Conservation (phyloP, 768 basidiomycete genomes). For the Dioszegia aurantiaca region DNA sequence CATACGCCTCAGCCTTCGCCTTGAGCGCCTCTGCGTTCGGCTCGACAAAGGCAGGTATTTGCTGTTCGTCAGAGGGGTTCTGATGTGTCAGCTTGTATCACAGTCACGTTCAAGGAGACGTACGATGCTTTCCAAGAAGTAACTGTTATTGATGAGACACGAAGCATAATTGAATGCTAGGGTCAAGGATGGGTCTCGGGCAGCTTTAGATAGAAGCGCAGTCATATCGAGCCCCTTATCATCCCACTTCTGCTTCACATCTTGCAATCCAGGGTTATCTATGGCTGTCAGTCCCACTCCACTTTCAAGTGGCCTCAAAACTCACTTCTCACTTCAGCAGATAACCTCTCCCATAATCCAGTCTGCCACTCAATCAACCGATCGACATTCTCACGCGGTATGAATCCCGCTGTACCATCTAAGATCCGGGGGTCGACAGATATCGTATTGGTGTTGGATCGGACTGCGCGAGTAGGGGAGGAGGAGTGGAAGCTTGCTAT, state of each 20-base stretch:
- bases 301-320: conserved; percentile 4
- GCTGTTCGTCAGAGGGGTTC: conserved; percentile 27
- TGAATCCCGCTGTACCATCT: conserved; percentile 30
- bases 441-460: conserved; percentile 17
- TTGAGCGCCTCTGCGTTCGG: conserved; percentile 18
- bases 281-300: too few species aligned
- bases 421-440: conserved; percentile 38
- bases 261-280: conserved; percentile 41
- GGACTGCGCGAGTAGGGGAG: not conserved
- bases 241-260: conserved; percentile 46
- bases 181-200: conserved; percentile 60
- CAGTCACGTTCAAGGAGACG: conserved; percentile 46
- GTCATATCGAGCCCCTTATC: conserved; percentile 39
- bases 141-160: conserved; percentile 88
- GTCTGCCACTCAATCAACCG: conserved; percentile 43
- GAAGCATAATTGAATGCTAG: conserved; percentile 87
- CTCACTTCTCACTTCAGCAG: conserved; percentile 49
- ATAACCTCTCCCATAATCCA: conserved; percentile 46
- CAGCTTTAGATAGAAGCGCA: conserved; percentile 60
- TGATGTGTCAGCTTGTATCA: conserved; percentile 8
- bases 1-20: conserved; percentile 44
- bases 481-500: conserved; percentile 8
- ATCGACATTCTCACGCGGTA: conserved; percentile 38
- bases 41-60: conserved; percentile 25
- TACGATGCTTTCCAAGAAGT: conserved; percentile 85